These are phyloP conservation scores for Pseudocercospora pini-densiflorae DNA, from an alignment of 2,329 filamentous ascomycete species.

Conservation along the genomic window DNA sequence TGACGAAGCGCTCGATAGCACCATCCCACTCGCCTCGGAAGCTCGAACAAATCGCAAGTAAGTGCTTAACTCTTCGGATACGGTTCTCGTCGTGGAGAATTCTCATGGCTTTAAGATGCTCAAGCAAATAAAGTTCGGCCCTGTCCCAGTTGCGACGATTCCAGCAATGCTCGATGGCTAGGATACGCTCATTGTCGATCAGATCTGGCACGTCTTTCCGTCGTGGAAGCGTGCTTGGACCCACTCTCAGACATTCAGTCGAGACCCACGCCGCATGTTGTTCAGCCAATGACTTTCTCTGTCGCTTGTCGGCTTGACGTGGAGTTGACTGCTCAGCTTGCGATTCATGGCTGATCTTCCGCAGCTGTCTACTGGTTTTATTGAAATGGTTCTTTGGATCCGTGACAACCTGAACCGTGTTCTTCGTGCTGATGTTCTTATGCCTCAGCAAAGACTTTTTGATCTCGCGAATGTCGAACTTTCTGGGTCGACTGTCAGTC, in stretches of 20 bases:
- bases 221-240: neutral
- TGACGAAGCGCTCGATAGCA: conserved; percentile 28
- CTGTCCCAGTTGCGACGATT: conserved; percentile 6
- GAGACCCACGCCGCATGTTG: neutral
- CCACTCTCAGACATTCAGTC: neutral
- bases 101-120: conserved; percentile 1
- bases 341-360: neutral
- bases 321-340: neutral
- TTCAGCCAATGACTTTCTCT: neutral
- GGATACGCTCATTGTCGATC: conserved; percentile 1
- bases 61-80: conserved; percentile 22
- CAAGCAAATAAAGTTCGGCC: neutral
- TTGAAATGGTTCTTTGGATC: neutral
- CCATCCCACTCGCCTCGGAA: conserved; percentile 27
- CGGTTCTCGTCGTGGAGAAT: neutral
- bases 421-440: neutral
- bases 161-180: neutral
- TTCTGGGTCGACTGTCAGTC: neutral
- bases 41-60: conserved; percentile 32
- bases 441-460: neutral
- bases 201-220: neutral
- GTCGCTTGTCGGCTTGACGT: neutral
- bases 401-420: neutral
- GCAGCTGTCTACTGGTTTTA: neutral
- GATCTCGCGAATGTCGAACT: neutral